A percentile compares a stretch with the other conserved stretches of the same genome.
Conservation (phyloP, 108 stramenopile genomes). For the Cylindrotheca fusiformis region DNA sequence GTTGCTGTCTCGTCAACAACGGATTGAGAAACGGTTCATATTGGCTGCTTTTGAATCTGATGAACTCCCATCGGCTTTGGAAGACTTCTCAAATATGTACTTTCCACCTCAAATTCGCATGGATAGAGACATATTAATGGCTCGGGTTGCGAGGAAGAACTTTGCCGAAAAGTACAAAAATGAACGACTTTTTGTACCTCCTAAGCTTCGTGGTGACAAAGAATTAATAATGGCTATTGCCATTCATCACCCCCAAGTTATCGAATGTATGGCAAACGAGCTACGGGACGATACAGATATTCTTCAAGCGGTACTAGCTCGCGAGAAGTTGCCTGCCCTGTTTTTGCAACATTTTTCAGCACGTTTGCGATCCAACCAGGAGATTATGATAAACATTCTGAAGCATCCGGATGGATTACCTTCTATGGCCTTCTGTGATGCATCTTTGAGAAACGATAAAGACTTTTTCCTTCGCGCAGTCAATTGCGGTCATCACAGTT, state of each 20-base stretch:
- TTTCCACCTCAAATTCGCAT: slow-evolving; percentile 16
- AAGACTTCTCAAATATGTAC: slow-evolving; percentile 18
- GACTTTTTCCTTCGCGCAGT: slow-evolving; percentile 15
- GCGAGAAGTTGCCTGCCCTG: slow-evolving; percentile 5
- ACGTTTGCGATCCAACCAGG: slow-evolving; percentile 12
- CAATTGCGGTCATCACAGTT: not conserved
- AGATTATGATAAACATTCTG: slow-evolving; percentile 11
- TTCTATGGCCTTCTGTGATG: slow-evolving; percentile 4
- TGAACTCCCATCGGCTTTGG: slow-evolving; percentile 14
- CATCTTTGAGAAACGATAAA: slow-evolving; percentile 22
- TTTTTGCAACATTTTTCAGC: slow-evolving; percentile 32
- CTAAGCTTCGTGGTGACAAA: slow-evolving; percentile 23
- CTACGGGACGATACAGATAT: slow-evolving; percentile 29
- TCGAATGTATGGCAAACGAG: slow-evolving; percentile 16
- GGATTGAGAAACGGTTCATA: slow-evolving; percentile 23
- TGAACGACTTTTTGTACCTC: slow-evolving; percentile 23
- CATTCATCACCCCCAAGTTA: slow-evolving; percentile 3
- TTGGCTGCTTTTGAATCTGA: slow-evolving; percentile 26
- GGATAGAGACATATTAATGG: slow-evolving; percentile 29
- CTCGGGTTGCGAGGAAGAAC: slow-evolving; percentile 14
- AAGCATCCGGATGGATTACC: slow-evolving; percentile 9
- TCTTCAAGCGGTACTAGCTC: slow-evolving; percentile 6
- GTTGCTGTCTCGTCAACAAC: slow-evolving; percentile 5
- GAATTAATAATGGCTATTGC: slow-evolving; percentile 21
- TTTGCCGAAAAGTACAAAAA: slow-evolving; percentile 6